A percentile compares a stretch with the other conserved stretches of the same genome.
Conservation (phyloP, 1,139 yeast species). For the Suhomyces coccinellae region DNA sequence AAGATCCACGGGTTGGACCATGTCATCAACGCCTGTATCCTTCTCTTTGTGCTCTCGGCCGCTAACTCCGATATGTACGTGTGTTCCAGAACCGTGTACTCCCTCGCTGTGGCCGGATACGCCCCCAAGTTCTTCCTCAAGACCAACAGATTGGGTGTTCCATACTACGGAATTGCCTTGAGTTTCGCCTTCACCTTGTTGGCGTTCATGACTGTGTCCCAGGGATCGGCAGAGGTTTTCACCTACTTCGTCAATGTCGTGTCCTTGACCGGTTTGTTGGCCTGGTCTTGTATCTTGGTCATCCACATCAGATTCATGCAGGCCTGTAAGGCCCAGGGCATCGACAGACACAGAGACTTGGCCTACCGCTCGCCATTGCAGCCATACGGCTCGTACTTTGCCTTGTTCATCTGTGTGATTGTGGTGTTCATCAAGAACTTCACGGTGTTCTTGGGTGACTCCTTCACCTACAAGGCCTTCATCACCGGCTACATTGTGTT, state of each 20-base stretch:
- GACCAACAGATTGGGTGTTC: conserved; percentile 68
- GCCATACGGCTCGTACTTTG: conserved; percentile 62
- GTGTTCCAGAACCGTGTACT: conserved; percentile 47
- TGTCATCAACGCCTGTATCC: conserved; percentile 47
- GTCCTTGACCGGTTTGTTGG: conserved; percentile 30
- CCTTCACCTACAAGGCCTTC: conserved; percentile 59
- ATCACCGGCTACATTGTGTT: conserved; percentile 79
- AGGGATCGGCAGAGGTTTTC: conserved; percentile 26
- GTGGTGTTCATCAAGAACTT: conserved; percentile 72
- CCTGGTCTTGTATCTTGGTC: conserved; percentile 32
- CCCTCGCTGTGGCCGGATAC: conserved; percentile 47
- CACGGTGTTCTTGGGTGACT: conserved; percentile 60
- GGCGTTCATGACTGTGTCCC: conserved; percentile 28
- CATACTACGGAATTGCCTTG: conserved; percentile 42
- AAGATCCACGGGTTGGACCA: conserved; percentile 44
- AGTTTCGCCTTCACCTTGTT: conserved; percentile 35
- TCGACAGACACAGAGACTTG: conserved; percentile 40
- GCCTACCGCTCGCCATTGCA: conserved; percentile 66
- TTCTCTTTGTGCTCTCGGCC: conserved; percentile 47
- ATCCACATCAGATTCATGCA: conserved; percentile 64
- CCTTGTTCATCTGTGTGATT: conserved; percentile 53
- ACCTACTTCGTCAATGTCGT: conserved; percentile 30
- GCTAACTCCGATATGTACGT: conserved; percentile 52
- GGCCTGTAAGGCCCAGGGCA: conserved; percentile 68
- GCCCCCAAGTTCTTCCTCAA: conserved; percentile 48